Conservation (phyloP, 352 stramenopile species). For the Phytophthora chlamydospora region DNA sequence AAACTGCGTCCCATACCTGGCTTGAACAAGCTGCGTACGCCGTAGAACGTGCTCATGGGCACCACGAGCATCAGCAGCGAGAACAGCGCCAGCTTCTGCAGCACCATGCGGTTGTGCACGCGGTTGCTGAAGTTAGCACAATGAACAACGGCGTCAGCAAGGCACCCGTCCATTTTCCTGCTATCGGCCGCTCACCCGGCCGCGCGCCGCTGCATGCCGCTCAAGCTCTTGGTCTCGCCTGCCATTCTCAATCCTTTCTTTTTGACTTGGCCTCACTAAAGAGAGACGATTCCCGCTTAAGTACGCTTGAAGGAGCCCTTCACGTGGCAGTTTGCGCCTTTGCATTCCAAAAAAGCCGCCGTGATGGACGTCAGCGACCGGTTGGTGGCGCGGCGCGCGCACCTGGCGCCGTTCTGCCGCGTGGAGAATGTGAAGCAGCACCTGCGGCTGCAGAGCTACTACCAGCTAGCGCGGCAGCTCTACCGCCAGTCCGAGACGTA, state of each 20-base stretch:
- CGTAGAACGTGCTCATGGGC: constrained; percentile 71
- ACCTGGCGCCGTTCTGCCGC: constrained; percentile 61
- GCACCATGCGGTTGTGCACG: constrained; percentile 73
- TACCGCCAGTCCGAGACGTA: constrained; percentile 81
- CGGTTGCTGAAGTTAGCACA: constrained; percentile 53
- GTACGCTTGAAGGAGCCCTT: constrained; percentile 35
- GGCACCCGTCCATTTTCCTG: too few species aligned
- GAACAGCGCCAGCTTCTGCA: constrained; percentile 76
- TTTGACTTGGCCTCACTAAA: constrained; percentile 12
- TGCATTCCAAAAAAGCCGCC: constrained; percentile 33
- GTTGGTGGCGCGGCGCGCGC: constrained; percentile 58
- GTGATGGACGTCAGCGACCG: constrained; percentile 58
- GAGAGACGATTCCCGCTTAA: constrained; percentile 16
- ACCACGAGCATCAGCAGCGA: constrained; percentile 71
- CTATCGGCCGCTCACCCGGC: constrained; percentile 30
- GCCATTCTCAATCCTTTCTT: constrained; percentile 9
- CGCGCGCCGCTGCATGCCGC: constrained; percentile 54
- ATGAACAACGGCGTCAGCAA: background rate
- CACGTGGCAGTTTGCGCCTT: constrained; percentile 14
- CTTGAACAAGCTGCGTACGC: constrained; percentile 53
- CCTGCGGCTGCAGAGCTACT: constrained; percentile 69
- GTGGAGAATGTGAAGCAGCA: constrained; percentile 75
- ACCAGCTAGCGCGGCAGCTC: constrained; percentile 74
- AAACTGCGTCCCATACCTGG: constrained; percentile 31
- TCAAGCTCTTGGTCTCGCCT: constrained; percentile 47